phyloP scores from a whole-genome alignment of 441 rosid species.

The Eutrema salsugineum region DNA sequence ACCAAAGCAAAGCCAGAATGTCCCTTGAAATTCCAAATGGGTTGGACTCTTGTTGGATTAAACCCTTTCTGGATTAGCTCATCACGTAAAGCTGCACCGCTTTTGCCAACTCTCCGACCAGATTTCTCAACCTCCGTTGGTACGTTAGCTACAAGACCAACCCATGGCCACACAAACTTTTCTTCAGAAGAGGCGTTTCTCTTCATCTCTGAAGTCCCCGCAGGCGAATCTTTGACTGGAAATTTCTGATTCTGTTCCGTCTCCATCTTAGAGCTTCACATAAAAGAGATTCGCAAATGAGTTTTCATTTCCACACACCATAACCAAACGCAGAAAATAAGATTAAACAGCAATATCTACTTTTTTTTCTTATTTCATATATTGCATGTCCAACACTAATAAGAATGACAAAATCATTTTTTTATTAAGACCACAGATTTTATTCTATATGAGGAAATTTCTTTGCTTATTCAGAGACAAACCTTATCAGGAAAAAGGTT shows the following conservation, averaged over 20 bases:
- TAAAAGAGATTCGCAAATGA: neutral
- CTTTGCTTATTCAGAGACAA: neutral
- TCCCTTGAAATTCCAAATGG: constrained; percentile 21
- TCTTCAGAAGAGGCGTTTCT: neutral
- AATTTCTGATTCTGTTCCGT: neutral
- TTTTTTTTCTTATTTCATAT: too few relatives aligned
- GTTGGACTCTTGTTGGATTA: constrained; percentile 24
- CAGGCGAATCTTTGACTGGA: neutral
- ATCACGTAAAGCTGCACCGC: constrained; percentile 17
- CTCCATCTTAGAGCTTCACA: constrained; percentile 15
- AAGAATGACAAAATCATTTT: neutral
- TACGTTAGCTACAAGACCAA: constrained; percentile 24
- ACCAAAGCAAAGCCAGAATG: constrained; percentile 29
- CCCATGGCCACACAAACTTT: constrained; percentile 29
- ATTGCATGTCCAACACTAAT: too few relatives aligned
- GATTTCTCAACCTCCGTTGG: neutral
- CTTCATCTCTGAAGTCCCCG: neutral
- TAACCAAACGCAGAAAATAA: neutral
- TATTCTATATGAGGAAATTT: neutral
- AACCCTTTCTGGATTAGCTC: constrained; percentile 17
- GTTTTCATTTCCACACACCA: neutral
- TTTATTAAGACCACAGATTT: neutral
- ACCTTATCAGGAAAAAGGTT: neutral
- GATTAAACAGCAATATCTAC: neutral
- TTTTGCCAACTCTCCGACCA: constrained; percentile 23